Evolutionary conservation across 306 rosid genomes (phyloP).

Genomic region (Lathyrus aphaca): DNA sequence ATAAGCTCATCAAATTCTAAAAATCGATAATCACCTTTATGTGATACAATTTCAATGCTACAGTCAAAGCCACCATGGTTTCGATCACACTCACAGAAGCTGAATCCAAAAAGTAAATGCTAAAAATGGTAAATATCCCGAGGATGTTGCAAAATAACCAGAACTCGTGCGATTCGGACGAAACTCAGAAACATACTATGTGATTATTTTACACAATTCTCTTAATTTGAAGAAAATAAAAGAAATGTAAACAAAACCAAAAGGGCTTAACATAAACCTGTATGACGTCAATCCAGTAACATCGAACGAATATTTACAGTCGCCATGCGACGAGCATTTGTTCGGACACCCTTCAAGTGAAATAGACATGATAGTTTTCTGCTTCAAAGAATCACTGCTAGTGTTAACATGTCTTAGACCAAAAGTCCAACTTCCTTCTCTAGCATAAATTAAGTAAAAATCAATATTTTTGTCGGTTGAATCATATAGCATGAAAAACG

Average conservation of each 20-base stretch:
- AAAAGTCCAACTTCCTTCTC: constrained; percentile 95
- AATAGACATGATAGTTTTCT: constrained; percentile 72
- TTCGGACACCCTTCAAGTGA: constrained; percentile 94
- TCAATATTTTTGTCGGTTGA: constrained; percentile 69
- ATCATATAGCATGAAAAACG: constrained; percentile 73
- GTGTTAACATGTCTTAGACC: constrained; percentile 66
- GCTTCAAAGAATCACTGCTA: constrained; percentile 44
- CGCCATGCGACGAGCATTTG: constrained; percentile 81
- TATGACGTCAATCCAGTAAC: constrained; percentile 79
- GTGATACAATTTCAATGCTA: constrained; percentile 77
- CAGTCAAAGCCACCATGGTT: constrained; percentile 98
- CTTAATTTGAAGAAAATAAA: constrained; percentile 25
- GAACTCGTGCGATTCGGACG: constrained; percentile 13
- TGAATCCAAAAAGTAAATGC: constrained; percentile 42
- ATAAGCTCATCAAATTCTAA: constrained; percentile 33
- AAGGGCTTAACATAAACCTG: constrained; percentile 64
- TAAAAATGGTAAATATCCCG: constrained; percentile 16
- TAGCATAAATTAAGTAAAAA: constrained; percentile 73
- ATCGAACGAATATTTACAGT: constrained; percentile 68
- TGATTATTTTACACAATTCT: constrained; percentile 2
- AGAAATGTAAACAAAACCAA: constrained; percentile 29
- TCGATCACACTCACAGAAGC: constrained; percentile 90
- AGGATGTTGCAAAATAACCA: constrained; percentile 22
- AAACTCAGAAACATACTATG: constrained; percentile 22
- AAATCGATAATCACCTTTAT: constrained; percentile 61